Base-by-base conservation (phyloP, 331 rosid species). In the Malus hybrid region DNA sequence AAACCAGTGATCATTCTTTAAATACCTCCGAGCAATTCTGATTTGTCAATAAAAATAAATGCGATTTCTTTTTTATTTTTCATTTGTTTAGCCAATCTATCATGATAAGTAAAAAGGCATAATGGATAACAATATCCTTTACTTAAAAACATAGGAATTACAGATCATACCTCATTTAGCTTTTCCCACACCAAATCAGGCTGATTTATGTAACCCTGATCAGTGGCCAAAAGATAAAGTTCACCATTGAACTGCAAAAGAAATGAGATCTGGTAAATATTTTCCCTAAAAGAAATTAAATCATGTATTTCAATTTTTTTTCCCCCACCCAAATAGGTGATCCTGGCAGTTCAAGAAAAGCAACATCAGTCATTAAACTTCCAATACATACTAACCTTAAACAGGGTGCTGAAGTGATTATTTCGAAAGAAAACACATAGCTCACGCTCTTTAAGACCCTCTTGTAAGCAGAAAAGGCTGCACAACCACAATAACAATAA, bases 401-500 rank as follows among this genome's bases (percentile, higher is more conserved):
- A 96, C 97, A 96, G 87, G 66, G 99, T 96, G 96, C 99, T 88
- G 91, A 96, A 96, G 87, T 96, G 99, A 85, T 96, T 96, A 77
- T 96, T 96, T 32, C 99, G 96, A 75, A 96, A 96, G 79, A 96
- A 96, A 69, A 96, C 96, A 83, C 99, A 90, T 29, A 96, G 90
- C 83, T 96, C 97, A 34, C 96, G 90, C 73, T 96, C 99, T 74
- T 96, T 91, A 71, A 92, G 99, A 46, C 97, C 98, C 15, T 87
- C 93, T 93, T 88, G 99, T 82, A 96, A 87, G 90, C 91, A 86
- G 85, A 96, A 96, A 76, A 96, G 96, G 72, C 99, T 96, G 87
- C 83, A 90, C 62, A 86, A 65, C 83, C 62, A 73, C 59, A 81
- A 69, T 79, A 48, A 78, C 32, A 79, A 67, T 22, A 55, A 71